Conservation (phyloP, 208 protist genomes). For the Lotmaria passim region DNA sequence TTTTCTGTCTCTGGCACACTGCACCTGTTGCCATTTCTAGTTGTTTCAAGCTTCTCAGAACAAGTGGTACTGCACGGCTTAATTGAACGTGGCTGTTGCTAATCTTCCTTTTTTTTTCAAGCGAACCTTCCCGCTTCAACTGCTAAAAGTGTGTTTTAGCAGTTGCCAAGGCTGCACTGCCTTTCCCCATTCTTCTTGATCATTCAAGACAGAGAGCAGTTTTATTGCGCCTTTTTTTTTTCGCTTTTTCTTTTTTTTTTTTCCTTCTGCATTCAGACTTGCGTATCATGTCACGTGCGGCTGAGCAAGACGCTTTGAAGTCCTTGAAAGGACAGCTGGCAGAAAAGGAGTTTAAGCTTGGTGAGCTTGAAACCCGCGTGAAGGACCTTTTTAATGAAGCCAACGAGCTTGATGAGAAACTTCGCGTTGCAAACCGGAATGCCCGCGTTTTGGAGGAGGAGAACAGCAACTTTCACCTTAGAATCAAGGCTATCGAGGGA, state of each 20-base stretch:
- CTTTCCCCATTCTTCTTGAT: no score
- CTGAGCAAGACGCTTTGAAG: slow-evolving; percentile 13
- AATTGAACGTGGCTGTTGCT: no score
- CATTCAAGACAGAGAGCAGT: no score
- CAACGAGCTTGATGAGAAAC: slow-evolving; percentile 67
- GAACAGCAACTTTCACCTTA: slow-evolving; percentile 61
- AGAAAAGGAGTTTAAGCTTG: slow-evolving; percentile 71
- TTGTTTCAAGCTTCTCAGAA: no score
- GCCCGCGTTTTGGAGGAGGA: slow-evolving; percentile 80
- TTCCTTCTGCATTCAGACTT: background rate
- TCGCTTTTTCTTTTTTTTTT: slow-evolving; percentile 14
- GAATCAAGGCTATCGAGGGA: slow-evolving; percentile 41
- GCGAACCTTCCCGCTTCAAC: no score
- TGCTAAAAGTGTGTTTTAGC: no score
- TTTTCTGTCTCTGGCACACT: no score
- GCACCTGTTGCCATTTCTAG: no score
- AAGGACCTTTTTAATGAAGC: slow-evolving; percentile 68
- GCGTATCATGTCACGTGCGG: slow-evolving; percentile 24
- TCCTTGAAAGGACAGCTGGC: slow-evolving; percentile 48
- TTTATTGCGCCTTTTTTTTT: slow-evolving; percentile 17
- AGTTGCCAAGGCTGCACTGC: no score
- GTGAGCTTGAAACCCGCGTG: slow-evolving; percentile 72
- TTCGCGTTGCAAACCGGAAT: slow-evolving; percentile 73
- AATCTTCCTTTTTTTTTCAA: no score
- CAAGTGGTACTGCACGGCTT: no score